Evolutionary conservation across 148 eudicot species (phyloP).

Genomic region (Cornus kousa): DNA sequence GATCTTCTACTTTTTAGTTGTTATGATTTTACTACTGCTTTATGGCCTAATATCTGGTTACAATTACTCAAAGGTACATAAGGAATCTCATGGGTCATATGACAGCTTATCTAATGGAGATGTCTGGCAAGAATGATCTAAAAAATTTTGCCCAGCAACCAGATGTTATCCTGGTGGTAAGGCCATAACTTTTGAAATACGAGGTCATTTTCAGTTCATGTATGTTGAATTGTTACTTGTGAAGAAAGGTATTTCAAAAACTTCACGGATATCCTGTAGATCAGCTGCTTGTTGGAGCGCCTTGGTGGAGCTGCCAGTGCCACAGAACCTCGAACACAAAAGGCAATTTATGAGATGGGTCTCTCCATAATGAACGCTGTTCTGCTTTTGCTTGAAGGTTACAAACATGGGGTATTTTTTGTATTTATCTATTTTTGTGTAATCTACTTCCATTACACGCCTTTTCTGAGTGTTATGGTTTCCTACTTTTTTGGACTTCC

Average conservation of each 20-base stretch:
- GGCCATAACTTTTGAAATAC: constrained; percentile 14
- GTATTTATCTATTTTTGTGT: constrained; percentile 6
- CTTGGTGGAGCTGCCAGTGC: constrained; percentile 96
- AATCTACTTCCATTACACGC: not conserved
- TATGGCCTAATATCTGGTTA: constrained; percentile 16
- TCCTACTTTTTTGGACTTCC: constrained; percentile 5
- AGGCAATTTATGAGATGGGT: constrained; percentile 90
- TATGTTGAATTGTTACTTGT: not conserved
- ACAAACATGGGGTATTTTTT: constrained; percentile 75
- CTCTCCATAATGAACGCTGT: constrained; percentile 67
- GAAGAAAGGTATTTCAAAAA: not conserved
- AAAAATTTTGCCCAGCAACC: constrained; percentile 71
- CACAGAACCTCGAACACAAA: constrained; percentile 87
- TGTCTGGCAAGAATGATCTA: constrained; percentile 72
- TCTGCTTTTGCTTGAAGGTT: constrained; percentile 70
- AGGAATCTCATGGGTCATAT: constrained; percentile 64
- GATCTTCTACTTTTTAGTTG: not conserved
- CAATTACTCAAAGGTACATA: constrained; percentile 52
- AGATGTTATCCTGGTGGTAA: constrained; percentile 72
- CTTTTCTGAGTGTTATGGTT: not conserved
- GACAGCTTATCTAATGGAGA: constrained; percentile 59
- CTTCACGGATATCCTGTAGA: constrained; percentile 39
- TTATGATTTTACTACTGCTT: not conserved
- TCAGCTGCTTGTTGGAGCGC: constrained; percentile 87
- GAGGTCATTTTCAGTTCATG: not conserved